Percentiles rank a stretch among this genome's conserved stretches.
Conservation (phyloP, 768 basidiomycete species). For the Leccinum subtestaceum region DNA sequence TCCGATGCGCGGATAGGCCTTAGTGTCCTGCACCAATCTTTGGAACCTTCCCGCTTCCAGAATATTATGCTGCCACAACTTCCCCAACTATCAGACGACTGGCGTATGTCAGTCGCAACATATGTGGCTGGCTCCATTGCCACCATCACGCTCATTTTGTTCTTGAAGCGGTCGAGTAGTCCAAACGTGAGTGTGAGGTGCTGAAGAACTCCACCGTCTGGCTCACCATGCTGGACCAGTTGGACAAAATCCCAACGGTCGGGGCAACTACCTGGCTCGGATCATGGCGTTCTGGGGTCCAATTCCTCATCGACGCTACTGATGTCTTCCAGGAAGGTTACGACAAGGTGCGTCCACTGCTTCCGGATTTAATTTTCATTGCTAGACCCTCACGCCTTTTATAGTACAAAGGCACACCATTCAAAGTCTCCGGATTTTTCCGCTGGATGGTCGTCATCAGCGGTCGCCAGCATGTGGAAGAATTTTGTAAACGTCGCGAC, state of each 20-base stretch:
- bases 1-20: neutral
- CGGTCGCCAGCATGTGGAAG: constrained; percentile 35
- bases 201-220: neutral
- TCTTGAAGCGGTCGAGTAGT: neutral
- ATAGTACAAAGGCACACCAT: constrained; percentile 30
- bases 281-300: constrained; percentile 27
- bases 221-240: constrained; percentile 7
- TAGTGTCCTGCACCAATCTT: neutral
- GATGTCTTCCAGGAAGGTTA: constrained; percentile 34
- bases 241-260: constrained; percentile 32
- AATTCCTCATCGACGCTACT: constrained; percentile 16
- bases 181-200: constrained; percentile 1
- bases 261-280: constrained; percentile 26
- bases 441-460: constrained; percentile 42
- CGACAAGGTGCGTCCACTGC: constrained; percentile 20
- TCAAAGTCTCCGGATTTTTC: constrained; percentile 29
- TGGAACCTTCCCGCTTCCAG: neutral
- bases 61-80: neutral
- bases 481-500: constrained; percentile 40
- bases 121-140: neutral
- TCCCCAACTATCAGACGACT: neutral
- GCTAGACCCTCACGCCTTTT: neutral
- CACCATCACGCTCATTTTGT: neutral
- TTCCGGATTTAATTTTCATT: too few relatives aligned
- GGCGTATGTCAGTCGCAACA: neutral